Evolutionary conservation across 768 basidiomycete genomes (phyloP).

Genomic region (Favolaschia claudopus): DNA sequence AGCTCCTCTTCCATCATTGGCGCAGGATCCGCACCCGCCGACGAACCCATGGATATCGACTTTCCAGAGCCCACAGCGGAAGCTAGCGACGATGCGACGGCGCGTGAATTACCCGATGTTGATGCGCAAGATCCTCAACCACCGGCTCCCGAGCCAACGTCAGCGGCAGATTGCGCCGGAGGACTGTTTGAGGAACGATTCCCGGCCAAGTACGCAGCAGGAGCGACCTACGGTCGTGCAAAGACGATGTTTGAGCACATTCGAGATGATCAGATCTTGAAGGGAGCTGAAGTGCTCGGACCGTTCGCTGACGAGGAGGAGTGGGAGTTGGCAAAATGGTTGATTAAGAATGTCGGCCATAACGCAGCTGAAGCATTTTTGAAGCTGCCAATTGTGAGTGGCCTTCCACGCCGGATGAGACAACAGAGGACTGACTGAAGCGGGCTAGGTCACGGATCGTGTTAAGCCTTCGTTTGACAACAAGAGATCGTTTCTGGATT

Average conservation of each 20-base stretch:
- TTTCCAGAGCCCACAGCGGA: no score
- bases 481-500: slow-evolving; percentile 25
- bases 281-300: not conserved
- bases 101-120: no score
- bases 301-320: slow-evolving; percentile 34
- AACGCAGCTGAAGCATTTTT: slow-evolving; percentile 27
- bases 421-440: not conserved
- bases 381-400: not conserved
- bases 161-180: no score
- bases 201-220: not conserved
- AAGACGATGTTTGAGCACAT: not conserved
- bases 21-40: no score
- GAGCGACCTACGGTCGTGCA: not conserved
- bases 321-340: slow-evolving; percentile 35
- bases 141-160: no score
- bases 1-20: no score
- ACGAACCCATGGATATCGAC: no score
- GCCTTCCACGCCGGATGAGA: not conserved
- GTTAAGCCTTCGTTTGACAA: slow-evolving; percentile 25
- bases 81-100: no score
- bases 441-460: not conserved
- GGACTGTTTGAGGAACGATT: no score
- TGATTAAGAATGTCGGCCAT: slow-evolving; percentile 22
- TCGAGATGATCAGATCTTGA: not conserved
- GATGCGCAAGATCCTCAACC: no score